Conservation (phyloP, 2,329 filamentous ascomycete genomes). For the Diaporthe longicolla region DNA sequence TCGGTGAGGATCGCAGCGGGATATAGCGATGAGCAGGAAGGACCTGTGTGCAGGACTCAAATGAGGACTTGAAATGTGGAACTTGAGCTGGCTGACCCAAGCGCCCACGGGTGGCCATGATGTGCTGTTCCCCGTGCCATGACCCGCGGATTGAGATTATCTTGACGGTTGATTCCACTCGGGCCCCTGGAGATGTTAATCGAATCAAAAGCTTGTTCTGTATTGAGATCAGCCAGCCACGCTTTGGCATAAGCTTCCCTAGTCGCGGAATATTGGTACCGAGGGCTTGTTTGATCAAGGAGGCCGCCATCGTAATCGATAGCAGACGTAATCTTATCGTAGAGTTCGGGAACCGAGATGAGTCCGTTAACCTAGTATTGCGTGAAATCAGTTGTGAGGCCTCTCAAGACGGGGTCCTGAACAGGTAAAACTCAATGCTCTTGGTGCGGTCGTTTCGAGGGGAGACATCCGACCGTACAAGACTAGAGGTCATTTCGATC, state of each 20-base stretch:
- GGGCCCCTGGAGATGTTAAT: neutral
- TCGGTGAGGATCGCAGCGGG: neutral
- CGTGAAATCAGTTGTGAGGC: neutral
- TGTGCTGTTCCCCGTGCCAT: neutral
- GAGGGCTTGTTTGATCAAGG: neutral
- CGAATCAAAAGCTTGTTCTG: neutral
- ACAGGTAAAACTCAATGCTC: neutral
- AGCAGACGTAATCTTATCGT: neutral
- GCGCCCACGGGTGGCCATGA: neutral
- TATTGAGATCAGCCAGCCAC: neutral
- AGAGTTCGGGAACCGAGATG: neutral
- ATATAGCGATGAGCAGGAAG: constrained; percentile 15
- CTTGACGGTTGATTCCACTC: neutral
- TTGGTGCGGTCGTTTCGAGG: neutral
- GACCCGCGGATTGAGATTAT: neutral
- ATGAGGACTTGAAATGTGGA: neutral
- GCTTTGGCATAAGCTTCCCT: neutral
- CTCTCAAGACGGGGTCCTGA: neutral
- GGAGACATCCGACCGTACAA: neutral
- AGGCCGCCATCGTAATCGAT: neutral
- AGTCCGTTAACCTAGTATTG: neutral
- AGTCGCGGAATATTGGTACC: too few species aligned
- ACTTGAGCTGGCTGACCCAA: neutral
- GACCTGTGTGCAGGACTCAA: neutral
- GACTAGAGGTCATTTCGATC: neutral